phyloP scores from a whole-genome alignment of 148 eudicot species.

The Rhododendron griersonianum region DNA sequence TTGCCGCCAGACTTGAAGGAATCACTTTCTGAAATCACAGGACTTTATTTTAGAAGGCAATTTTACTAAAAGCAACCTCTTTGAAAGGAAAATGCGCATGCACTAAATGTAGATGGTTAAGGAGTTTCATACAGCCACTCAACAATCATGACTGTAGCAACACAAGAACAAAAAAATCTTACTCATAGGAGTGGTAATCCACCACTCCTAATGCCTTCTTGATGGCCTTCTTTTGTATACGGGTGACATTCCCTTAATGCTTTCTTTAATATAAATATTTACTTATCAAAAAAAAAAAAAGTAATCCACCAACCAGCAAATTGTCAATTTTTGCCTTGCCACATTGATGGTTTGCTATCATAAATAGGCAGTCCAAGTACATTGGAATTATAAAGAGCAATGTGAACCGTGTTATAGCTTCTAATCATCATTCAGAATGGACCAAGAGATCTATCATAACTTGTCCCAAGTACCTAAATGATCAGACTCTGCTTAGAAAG shows the following conservation, averaged over 20 bases:
- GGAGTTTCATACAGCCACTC: background rate
- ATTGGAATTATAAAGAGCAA: background rate
- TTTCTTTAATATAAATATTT: too few species aligned
- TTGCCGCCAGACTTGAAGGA: slow-evolving; percentile 32
- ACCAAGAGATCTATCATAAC: background rate
- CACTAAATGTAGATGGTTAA: background rate
- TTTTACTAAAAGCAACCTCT: background rate
- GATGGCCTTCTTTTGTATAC: too few species aligned
- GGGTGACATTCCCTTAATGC: too few species aligned
- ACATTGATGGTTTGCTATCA: background rate
- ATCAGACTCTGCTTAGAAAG: background rate
- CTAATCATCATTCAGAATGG: background rate
- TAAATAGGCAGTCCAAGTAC: background rate
- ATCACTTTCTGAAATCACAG: slow-evolving; percentile 46
- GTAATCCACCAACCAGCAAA: background rate
- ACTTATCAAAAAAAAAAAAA: too few species aligned
- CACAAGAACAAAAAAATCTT: background rate
- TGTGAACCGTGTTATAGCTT: background rate
- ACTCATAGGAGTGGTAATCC: background rate
- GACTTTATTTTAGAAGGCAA: background rate
- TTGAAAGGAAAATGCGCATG: background rate
- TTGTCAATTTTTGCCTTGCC: background rate
- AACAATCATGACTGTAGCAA: background rate
- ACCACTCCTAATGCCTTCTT: background rate
- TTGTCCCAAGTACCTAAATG: background rate